Percentiles rank a stretch among this genome's conserved stretches.
Conservation (phyloP, 176 grass and related monocot genomes). For the Aegilops tauschii region DNA sequence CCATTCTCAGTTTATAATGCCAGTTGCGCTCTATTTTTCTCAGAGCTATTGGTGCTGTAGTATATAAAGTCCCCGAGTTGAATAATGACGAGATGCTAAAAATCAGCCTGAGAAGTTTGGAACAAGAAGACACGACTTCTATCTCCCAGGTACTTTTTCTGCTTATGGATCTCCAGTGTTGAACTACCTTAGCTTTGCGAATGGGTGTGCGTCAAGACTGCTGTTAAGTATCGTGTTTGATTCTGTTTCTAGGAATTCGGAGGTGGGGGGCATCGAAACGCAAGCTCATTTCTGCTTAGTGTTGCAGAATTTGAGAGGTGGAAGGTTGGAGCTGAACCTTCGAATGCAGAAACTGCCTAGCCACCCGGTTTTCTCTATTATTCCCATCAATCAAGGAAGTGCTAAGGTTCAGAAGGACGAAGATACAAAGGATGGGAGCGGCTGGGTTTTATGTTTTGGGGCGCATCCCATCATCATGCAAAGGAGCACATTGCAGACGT, state of each 20-base stretch:
- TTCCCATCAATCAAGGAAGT: not conserved
- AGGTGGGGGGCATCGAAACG: conserved; percentile 77
- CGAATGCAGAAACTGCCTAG: not conserved
- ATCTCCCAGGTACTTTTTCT: conserved; percentile 45
- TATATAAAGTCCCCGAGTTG: conserved; percentile 79
- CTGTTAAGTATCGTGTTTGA: not conserved
- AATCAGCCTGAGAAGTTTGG: conserved; percentile 88
- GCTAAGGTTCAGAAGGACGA: not conserved
- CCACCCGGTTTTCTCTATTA: not conserved
- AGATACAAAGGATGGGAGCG: not conserved
- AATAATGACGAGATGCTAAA: conserved; percentile 67
- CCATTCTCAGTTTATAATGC: not conserved
- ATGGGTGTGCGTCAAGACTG: not conserved
- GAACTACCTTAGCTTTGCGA: not conserved
- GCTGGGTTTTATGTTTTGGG: not conserved
- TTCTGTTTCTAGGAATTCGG: conserved; percentile 64
- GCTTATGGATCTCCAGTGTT: conserved; percentile 17
- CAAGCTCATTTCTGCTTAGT: conserved; percentile 79
- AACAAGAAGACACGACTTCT: conserved; percentile 68
- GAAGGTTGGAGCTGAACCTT: conserved; percentile 47
- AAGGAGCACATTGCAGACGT: not conserved
- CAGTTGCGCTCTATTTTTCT: conserved; percentile 13
- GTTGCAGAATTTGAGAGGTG: conserved; percentile 71
- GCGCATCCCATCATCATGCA: not conserved
- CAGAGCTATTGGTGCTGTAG: conserved; percentile 86